Percentiles rank a stretch among this genome's conserved stretches.
phyloP scores from a whole-genome alignment of 345 rosid species.

The Pistacia atlantica region DNA sequence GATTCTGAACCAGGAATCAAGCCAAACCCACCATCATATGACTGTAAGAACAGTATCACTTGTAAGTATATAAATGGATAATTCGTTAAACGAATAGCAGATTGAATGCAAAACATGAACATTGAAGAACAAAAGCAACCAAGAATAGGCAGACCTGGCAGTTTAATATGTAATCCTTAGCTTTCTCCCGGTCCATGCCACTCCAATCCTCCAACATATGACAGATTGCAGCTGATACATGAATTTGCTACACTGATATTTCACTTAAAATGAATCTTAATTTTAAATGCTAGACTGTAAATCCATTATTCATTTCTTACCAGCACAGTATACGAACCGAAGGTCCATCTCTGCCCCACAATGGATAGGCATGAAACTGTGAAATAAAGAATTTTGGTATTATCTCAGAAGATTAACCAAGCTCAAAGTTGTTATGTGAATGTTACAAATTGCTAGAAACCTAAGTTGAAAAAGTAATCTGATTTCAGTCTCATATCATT shows the following conservation, averaged over 20 bases:
- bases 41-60: constrained; percentile 47
- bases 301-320: constrained; percentile 49
- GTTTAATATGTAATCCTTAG: constrained; percentile 69
- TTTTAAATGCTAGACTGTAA: not conserved
- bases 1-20: constrained; percentile 88
- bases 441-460: not conserved
- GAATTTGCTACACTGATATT: constrained; percentile 33
- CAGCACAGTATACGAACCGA: constrained; percentile 88
- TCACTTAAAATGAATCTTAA: constrained; percentile 14
- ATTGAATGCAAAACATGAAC: constrained; percentile 18
- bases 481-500: not conserved
- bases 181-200: constrained; percentile 82
- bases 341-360: constrained; percentile 87
- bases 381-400: constrained; percentile 13
- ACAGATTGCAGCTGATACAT: constrained; percentile 78
- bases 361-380: constrained; percentile 87
- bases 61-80: constrained; percentile 18
- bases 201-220: constrained; percentile 78
- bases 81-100: not conserved
- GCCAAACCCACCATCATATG: constrained; percentile 98
- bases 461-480: not conserved
- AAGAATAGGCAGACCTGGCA: constrained; percentile 62
- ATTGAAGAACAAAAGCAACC: not conserved
- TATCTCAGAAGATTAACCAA: not conserved
- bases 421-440: not conserved